Base-by-base conservation (phyloP, 148 eudicot genomes). In the Rhododendron williamsianum region DNA sequence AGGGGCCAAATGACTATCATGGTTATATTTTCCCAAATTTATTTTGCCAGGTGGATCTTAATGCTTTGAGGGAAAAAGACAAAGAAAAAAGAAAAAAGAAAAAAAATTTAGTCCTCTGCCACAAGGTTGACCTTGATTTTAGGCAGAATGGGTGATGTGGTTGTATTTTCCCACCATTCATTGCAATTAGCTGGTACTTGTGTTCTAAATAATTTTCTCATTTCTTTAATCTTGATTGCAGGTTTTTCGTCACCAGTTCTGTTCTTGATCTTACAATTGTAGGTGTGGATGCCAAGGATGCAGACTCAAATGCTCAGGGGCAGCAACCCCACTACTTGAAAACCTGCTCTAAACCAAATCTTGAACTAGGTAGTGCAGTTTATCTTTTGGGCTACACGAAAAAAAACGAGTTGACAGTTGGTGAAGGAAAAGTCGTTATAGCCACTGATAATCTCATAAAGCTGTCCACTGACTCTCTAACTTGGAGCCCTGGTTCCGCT, bases 391-490 rank as follows among this genome's bases (percentile, higher is more conserved):
- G 99, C 3, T 91, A 93, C 84, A 90, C 96, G 2, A 89, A 90
- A 58, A 91, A 94, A 85, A 90, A 87, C 25, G 94, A 94, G 82
- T 86, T 97, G 88, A 86, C 92, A 4, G 84, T 95, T n/a, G 97
- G 98, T 25, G 99, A 97, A 89, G 96, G 98, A 19, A 97, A 97
- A 85, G 96, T 97, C 30, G 94, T 95, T 45, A 95, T 97, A 88
- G 98, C 98, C 87, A 97, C 99, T 1, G 99, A 97, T 86, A 97
- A 97, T 87, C 98, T 97, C 67, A 95, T 97, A 83, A 97, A 97
- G 89, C 87, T 97, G 51, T 94, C 96, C 0, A 91, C 98, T 12
- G 98, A 95, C 90, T 94, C 94, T 51, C 86, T 90, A 76, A 90
- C 89, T 41, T 91, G 95, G 95, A 94, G 92, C 87, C 96, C 95